These are phyloP conservation scores for Hypocreales sp. DNA, from an alignment of 2,329 filamentous ascomycete species.

Conservation along the genomic window DNA sequence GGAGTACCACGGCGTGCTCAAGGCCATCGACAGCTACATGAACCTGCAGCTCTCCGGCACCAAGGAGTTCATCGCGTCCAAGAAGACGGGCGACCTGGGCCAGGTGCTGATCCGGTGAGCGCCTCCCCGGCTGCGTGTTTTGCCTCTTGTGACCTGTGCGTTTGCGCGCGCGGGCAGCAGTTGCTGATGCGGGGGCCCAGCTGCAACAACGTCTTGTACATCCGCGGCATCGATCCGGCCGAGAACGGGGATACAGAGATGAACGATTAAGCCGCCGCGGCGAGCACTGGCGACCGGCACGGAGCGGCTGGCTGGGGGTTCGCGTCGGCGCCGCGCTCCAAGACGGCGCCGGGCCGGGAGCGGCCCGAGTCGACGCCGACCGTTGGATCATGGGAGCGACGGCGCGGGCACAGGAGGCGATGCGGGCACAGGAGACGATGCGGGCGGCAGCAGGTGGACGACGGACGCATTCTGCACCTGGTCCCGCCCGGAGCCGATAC, in stretches of 20 bases:
- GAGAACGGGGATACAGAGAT: slow-evolving; percentile 40
- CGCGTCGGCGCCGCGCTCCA: too few species aligned
- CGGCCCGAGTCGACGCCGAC: too few species aligned
- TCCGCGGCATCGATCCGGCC: slow-evolving; percentile 42
- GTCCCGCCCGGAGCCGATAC: too few species aligned
- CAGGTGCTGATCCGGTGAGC: slow-evolving; percentile 79
- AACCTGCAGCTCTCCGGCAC: slow-evolving; percentile 87
- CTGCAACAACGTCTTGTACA: slow-evolving; percentile 97
- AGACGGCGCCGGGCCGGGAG: too few species aligned
- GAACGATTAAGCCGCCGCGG: slow-evolving; percentile 27
- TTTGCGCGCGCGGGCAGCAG: neutral
- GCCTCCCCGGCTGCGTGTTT: neutral
- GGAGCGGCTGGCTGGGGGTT: too few species aligned
- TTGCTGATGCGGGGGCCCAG: slow-evolving; percentile 22
- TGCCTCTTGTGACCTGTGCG: neutral
- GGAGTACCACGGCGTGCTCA: slow-evolving; percentile 87
- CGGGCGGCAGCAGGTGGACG: too few species aligned
- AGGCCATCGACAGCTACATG: slow-evolving; percentile 97
- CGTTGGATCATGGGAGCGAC: too few species aligned
- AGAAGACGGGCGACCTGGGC: slow-evolving; percentile 71
- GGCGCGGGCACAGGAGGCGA: too few species aligned
- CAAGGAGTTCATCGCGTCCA: slow-evolving; percentile 82
- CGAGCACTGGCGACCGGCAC: too few species aligned
- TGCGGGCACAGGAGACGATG: too few species aligned
- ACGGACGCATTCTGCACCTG: too few species aligned